These are phyloP conservation scores for Linnemannia schmuckeri DNA, from an alignment of 192 early-diverging fungal species.

Conservation along the genomic window DNA sequence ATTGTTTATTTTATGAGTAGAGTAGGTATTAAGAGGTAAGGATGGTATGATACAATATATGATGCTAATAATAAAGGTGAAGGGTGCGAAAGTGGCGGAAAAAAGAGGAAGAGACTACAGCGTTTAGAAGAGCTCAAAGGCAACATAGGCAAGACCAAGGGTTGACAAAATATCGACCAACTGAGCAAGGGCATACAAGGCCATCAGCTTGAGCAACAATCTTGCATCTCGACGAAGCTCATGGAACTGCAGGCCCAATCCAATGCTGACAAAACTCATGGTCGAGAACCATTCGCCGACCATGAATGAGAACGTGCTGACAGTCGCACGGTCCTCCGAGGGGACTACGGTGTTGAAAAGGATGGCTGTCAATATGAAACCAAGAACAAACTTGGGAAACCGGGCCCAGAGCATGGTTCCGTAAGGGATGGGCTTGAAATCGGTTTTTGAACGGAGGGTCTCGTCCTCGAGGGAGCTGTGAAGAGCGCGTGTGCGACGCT, in stretches of 20 bases:
- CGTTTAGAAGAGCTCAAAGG: constrained; percentile 55
- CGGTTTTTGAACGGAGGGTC: constrained; percentile 22
- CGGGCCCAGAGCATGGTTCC: constrained; percentile 57
- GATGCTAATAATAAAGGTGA: not conserved
- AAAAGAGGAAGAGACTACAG: not conserved
- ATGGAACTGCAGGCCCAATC: constrained; percentile 63
- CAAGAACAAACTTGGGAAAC: constrained; percentile 67
- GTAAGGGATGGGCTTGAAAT: constrained; percentile 41
- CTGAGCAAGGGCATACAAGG: constrained; percentile 63
- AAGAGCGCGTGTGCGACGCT: constrained; percentile 27
- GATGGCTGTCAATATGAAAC: constrained; percentile 63
- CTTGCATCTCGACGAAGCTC: constrained; percentile 60
- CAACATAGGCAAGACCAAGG: constrained; percentile 58
- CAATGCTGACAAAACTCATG: constrained; percentile 67
- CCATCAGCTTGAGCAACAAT: constrained; percentile 57
- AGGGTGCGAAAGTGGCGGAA: not conserved
- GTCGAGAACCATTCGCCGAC: constrained; percentile 67
- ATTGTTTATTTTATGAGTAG: no score
- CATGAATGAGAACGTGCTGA: constrained; percentile 65
- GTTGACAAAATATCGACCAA: constrained; percentile 64
- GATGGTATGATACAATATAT: not conserved
- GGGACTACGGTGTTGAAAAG: constrained; percentile 63
- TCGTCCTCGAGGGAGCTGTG: constrained; percentile 37
- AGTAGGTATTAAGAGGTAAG: no score
- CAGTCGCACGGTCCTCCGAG: constrained; percentile 28